Conservation (phyloP, 2,329 filamentous ascomycete species). For the Cordyceps sp. region DNA sequence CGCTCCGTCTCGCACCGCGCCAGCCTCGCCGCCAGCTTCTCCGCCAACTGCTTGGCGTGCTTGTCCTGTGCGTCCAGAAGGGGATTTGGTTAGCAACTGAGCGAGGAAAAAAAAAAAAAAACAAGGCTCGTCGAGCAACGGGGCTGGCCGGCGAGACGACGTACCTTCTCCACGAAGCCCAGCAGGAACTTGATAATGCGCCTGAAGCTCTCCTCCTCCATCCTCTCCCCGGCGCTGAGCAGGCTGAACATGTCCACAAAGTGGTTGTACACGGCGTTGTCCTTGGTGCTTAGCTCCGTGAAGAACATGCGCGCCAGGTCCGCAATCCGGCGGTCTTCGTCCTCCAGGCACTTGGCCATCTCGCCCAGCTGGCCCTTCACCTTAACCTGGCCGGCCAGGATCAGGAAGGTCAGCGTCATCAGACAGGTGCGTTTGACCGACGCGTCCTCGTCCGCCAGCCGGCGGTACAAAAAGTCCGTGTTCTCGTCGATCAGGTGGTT, state of each 20-base stretch:
- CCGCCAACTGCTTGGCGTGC: conserved; percentile 83
- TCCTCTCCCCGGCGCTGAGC: conserved; percentile 60
- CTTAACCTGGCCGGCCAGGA: conserved; percentile 94
- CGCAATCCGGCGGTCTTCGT: conserved; percentile 84
- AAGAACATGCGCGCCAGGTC: conserved; percentile 98
- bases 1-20: conserved; percentile 77
- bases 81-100: background rate
- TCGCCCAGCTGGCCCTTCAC: conserved; percentile 96
- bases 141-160: too few relatives aligned
- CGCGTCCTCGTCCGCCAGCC: conserved; percentile 73
- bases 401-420: conserved; percentile 96
- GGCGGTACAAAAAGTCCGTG: conserved; percentile 90
- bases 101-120: background rate
- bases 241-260: conserved; percentile 98
- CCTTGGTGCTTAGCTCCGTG: conserved; percentile 89
- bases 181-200: conserved; percentile 84
- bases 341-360: conserved; percentile 98
- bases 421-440: conserved; percentile 94
- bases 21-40: conserved; percentile 80
- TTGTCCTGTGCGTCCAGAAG: conserved; percentile 52
- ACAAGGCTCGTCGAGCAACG: too few relatives aligned
- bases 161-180: conserved; percentile 93
- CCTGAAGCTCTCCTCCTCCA: conserved; percentile 75
- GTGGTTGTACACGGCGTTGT: conserved; percentile 98
- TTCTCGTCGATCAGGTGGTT: conserved; percentile 99